Evolutionary conservation across 495 filamentous ascomycete species (phyloP), one percentile per base, ranked within the genome.

Genomic region (Hyaloscypha bicolor): DNA sequence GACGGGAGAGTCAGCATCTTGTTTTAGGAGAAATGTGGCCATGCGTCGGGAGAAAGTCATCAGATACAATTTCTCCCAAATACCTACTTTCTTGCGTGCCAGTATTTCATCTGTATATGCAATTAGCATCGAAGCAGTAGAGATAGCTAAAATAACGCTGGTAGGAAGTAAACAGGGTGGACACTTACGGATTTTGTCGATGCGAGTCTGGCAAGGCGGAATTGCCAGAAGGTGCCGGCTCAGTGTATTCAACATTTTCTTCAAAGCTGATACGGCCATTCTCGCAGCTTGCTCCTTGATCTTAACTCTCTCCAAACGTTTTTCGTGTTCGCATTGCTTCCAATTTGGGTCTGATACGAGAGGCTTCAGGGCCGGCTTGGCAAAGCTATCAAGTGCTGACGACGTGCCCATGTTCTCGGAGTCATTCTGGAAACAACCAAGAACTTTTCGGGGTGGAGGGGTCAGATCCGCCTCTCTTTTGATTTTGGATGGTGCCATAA

Each of bases 101-200:
- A 60, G 16, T 6, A 63, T 68, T 12, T 9, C 58, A 11, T 68
- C 60, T 51, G 16, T 56, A 29, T 19, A 29, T 25, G 14, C 4
- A 6, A 55, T 25, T 31, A 29, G 30, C 30, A 55, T 29, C 53
- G 4, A 2, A 55, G 21, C 21, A 3, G 5, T 14, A 35, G 32
- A n/a, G 6, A 59, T 22, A 30, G 35, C n/a, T n/a, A n/a, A n/a
- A n/a, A 61, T 4, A 29, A 31, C 9, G 12, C 30, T 29, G 2
- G 21, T 55, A 62, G 9, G 14, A 62, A 62, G 39, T 11, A 37
- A 9, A 22, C 51, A 6, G 31, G 14, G 14, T 12, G 6, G 25
- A 14, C 1, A 63, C 42, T 63, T 31, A 55, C 42, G 5, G n/a
- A 66, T 66, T 55, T 59, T 65, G 4, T 65, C 55, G 21, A 65